These are phyloP conservation scores for Sporopachydermia lactativora DNA, from an alignment of 805 yeast genomes.

Conservation along the genomic window DNA sequence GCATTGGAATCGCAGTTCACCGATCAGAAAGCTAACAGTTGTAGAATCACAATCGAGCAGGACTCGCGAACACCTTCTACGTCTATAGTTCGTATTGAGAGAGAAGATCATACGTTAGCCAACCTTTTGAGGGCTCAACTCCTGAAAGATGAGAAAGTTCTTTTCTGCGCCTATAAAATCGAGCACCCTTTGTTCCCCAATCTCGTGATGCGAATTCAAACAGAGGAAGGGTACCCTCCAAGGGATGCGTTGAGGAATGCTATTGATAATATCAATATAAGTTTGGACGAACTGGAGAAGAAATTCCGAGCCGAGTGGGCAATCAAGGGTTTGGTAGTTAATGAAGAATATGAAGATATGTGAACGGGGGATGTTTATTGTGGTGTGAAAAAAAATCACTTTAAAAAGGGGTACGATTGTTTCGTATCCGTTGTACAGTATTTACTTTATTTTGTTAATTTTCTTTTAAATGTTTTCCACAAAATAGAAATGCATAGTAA, in stretches of 20 bases:
- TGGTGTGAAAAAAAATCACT: no score
- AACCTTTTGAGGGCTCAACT: slow-evolving; percentile 80
- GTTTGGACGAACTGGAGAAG: slow-evolving; percentile 56
- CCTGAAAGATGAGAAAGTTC: slow-evolving; percentile 72
- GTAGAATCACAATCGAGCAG: slow-evolving; percentile 69
- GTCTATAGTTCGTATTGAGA: slow-evolving; percentile 80
- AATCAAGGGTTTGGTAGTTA: slow-evolving; percentile 43
- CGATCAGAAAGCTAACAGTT: slow-evolving; percentile 15
- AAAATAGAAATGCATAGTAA: no score
- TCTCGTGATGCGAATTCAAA: slow-evolving; percentile 87
- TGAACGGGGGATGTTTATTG: slow-evolving; percentile 5
- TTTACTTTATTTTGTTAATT: no score
- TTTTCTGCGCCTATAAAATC: slow-evolving; percentile 94
- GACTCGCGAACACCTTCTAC: slow-evolving; percentile 95
- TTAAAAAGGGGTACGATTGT: no score
- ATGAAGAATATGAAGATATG: slow-evolving; percentile 23
- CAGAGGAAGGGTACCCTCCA: slow-evolving; percentile 91
- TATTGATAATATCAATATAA: slow-evolving; percentile 68
- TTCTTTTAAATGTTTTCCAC: no score
- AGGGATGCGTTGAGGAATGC: slow-evolving; percentile 84
- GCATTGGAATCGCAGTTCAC: no score
- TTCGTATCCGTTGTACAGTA: no score
- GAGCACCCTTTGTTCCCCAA: slow-evolving; percentile 97
- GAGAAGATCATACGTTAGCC: slow-evolving; percentile 96
- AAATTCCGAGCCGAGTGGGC: slow-evolving; percentile 91